These are phyloP conservation scores for Cordyceps cicadae DNA, from an alignment of 2,329 filamentous ascomycete genomes.

Conservation along the genomic window DNA sequence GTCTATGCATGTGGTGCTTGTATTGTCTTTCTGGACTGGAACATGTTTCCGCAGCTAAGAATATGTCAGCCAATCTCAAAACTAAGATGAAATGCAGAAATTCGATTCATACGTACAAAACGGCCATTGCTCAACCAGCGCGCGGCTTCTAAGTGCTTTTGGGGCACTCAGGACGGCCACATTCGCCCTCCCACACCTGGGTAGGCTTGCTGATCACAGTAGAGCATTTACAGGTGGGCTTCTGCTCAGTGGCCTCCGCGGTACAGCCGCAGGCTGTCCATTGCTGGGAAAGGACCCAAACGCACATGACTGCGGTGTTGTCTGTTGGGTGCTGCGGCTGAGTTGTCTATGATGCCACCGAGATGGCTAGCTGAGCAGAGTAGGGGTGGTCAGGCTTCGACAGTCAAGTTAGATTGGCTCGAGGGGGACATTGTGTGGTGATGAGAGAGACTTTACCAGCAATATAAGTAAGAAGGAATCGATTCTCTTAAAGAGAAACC, in stretches of 20 bases:
- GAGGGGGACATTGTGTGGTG: neutral
- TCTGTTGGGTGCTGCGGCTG: neutral
- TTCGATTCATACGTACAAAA: neutral
- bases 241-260: conserved; percentile 15
- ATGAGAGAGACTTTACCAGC: neutral
- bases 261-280: conserved; percentile 27
- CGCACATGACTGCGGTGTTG: conserved; percentile 22
- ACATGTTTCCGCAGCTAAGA: neutral
- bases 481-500: neutral
- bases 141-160: conserved; percentile 5
- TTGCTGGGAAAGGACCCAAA: conserved; percentile 24
- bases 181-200: conserved; percentile 26
- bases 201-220: conserved; percentile 20
- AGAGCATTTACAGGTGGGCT: conserved; percentile 24
- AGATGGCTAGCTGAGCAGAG: neutral
- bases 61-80: neutral
- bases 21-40: conserved; percentile 3
- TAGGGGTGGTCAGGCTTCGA: neutral
- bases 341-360: neutral
- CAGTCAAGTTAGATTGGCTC: neutral
- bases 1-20: conserved; percentile 5
- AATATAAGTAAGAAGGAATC: neutral
- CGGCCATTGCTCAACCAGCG: neutral
- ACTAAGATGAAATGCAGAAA: neutral
- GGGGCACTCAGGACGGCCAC: conserved; percentile 23